Base-by-base conservation (phyloP, 768 basidiomycete species). In the Trametes coccinea region DNA sequence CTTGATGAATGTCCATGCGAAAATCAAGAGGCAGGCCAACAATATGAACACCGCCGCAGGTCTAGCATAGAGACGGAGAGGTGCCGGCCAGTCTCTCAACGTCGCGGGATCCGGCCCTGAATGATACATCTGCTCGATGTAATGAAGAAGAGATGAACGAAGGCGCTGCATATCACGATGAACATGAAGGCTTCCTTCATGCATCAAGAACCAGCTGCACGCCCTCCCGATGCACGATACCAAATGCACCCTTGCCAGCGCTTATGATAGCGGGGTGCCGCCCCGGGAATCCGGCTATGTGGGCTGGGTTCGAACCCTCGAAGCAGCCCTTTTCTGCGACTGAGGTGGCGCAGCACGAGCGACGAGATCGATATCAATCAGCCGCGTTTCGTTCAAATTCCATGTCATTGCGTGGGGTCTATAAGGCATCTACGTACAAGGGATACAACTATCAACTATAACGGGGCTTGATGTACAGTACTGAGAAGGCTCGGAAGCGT, bases 351-450 rank as follows among this genome's bases (percentile, higher is more conserved):
- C 55, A 48, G 47, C 22, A 22, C 22, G 22, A 22, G 34, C 39
- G 2, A 39, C 7, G 17, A 39, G 33, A 40, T 14, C 16, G 31
- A 37, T 56, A 5, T 8, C 5, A n/a, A 43, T 37, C 34, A 37
- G 10, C 22, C 10, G 45, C 22, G 4, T 22, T 10, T 27, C 17
- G 22, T 58, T 37, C 14, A 49, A 57, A 22, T 39, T 34, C 34
- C 14, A 30, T 59, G 49, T 48, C 57, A 51, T 59, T 59, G 57
- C 49, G 17, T 30, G 50, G 22, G 1, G 22, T 22, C 34, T 59
- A 49, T 59, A 59, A 51, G 33, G 4, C 57, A 52, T 59, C 57
- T 59, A 59, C 57, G 34, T 59, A 59, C 49, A 59, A 48, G 49
- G 57, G 46, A 37, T 37, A 37, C 45, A 22, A 46, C 45, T 51